Conservation (phyloP, 2,329 filamentous ascomycete species). For the Beauveria sp. region DNA sequence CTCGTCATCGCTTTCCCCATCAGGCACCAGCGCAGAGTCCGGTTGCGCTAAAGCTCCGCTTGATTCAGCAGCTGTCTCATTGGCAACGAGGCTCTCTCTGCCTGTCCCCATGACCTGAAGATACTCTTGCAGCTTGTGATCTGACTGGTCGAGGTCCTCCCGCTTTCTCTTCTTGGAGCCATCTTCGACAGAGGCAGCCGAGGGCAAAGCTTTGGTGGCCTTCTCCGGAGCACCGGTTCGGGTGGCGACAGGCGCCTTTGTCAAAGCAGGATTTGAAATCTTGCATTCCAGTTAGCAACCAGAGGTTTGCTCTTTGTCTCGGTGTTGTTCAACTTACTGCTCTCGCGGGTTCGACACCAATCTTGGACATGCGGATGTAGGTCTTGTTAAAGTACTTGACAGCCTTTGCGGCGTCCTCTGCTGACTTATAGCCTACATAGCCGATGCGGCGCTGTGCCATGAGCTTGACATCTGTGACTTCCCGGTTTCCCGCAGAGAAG, state of each 20-base stretch:
- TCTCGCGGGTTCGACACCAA: slow-evolving; percentile 79
- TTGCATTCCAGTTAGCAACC: slow-evolving; percentile 31
- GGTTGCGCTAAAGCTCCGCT: slow-evolving; percentile 17
- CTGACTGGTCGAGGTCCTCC: slow-evolving; percentile 48
- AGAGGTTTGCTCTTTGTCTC: background rate
- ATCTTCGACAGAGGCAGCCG: slow-evolving; percentile 22
- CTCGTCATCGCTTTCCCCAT: slow-evolving; percentile 63
- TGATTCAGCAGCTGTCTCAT: slow-evolving; percentile 20
- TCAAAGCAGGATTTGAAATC: slow-evolving; percentile 37
- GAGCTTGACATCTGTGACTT: slow-evolving; percentile 87
- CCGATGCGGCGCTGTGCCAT: slow-evolving; percentile 86
- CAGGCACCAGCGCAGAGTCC: slow-evolving; percentile 32
- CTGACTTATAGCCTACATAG: slow-evolving; percentile 86
- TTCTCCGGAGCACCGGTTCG: slow-evolving; percentile 1
- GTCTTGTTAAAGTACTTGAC: slow-evolving; percentile 94
- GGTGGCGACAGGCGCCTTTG: slow-evolving; percentile 19
- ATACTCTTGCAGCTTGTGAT: slow-evolving; percentile 81
- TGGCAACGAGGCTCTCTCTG: slow-evolving; percentile 26
- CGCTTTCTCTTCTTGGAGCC: slow-evolving; percentile 62
- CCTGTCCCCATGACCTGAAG: slow-evolving; percentile 68
- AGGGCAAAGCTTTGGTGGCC: background rate
- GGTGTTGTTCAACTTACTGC: slow-evolving; percentile 47
- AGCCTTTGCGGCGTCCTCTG: slow-evolving; percentile 71
- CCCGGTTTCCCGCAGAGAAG: slow-evolving; percentile 64
- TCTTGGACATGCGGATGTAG: slow-evolving; percentile 93